Base-by-base conservation (phyloP, 495 filamentous ascomycete genomes). In the Penicillium egyptiacum region DNA sequence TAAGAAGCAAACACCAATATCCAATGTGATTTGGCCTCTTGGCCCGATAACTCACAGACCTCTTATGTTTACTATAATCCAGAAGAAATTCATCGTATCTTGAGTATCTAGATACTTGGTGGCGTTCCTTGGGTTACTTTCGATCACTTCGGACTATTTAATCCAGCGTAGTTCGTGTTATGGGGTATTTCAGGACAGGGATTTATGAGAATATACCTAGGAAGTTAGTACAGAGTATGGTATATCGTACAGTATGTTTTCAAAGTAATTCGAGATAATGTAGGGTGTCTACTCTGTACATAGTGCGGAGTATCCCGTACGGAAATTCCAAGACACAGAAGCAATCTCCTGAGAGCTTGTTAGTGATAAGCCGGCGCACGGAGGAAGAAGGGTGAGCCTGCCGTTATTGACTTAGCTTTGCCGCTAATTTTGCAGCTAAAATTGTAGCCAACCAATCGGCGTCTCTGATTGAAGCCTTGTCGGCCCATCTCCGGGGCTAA, bases 291-390 rank as follows among this genome's bases (percentile, higher is more conserved):
- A 31, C 30, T 12, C 9, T 11, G 3, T 31, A 31, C 30, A 6
- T 3, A 5, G 4, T 11, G 12, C 30, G 7, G 2, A 16, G 9
- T n/a, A 37, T 16, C 4, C 33, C 33, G 9, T 11, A 45, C 11
- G 9, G 23, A 25, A 12, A 25, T 11, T 50, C 20, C 48, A 40
- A 43, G 39, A 33, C 19, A 46, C 12, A 37, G 44, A 51, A 47
- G 48, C 51, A 56, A 57, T 45, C 39, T 23, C 39, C 49, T 19
- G n/a, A 33, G 25, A 55, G 65, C 65, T 65, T 67, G 62, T 67
- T 53, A 42, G 39, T 46, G 65, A 65, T 67, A 67, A 67, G 65
- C 65, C 54, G 44, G 44, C 26, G 42, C 22, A 33, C 20, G 43
- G 41, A 45, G 37, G 48, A 30, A 25, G 10, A 19, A 30, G 47